These are phyloP conservation scores for Amauroascus verrucosus DNA, from an alignment of 2,329 filamentous ascomycete genomes.

Conservation along the genomic window DNA sequence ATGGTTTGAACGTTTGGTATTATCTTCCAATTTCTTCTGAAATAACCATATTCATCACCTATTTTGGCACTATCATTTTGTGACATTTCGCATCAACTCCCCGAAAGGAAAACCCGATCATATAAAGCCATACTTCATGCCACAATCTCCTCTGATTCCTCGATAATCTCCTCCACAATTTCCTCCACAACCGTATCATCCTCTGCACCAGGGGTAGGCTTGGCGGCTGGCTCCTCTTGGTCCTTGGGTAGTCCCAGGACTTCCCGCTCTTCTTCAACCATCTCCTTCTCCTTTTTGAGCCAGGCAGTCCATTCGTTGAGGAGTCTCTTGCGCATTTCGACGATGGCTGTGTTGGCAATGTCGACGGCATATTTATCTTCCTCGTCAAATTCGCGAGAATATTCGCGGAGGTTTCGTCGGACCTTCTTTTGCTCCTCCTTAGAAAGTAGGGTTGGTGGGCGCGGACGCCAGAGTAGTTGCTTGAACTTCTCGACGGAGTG, in stretches of 20 bases:
- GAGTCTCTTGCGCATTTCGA: conserved; percentile 71
- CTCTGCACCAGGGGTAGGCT: conserved; percentile 49
- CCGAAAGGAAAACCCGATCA: neutral
- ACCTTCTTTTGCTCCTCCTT: conserved; percentile 97
- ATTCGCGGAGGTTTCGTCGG: conserved; percentile 96
- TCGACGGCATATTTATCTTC: conserved; percentile 89
- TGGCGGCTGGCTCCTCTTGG: conserved; percentile 48
- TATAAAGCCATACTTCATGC: conserved; percentile 21
- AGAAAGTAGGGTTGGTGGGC: conserved; percentile 77
- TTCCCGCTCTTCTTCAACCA: conserved; percentile 61
- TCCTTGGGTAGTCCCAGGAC: conserved; percentile 57
- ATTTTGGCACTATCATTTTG: neutral
- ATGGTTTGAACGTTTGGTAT: neutral
- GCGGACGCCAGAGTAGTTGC: conserved; percentile 89
- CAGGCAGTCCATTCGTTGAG: conserved; percentile 85
- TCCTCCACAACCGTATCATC: conserved; percentile 75
- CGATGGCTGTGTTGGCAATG: conserved; percentile 84
- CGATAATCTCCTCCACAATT: conserved; percentile 72
- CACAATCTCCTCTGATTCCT: conserved; percentile 71
- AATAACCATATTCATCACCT: neutral
- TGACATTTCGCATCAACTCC: neutral
- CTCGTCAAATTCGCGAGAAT: conserved; percentile 88
- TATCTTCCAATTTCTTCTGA: conserved; percentile 2
- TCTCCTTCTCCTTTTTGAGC: conserved; percentile 61
- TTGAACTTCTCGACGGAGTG: conserved; percentile 95